phyloP scores from a whole-genome alignment of 2,329 filamentous ascomycete species.

The Ophiocordyceps unilateralis region DNA sequence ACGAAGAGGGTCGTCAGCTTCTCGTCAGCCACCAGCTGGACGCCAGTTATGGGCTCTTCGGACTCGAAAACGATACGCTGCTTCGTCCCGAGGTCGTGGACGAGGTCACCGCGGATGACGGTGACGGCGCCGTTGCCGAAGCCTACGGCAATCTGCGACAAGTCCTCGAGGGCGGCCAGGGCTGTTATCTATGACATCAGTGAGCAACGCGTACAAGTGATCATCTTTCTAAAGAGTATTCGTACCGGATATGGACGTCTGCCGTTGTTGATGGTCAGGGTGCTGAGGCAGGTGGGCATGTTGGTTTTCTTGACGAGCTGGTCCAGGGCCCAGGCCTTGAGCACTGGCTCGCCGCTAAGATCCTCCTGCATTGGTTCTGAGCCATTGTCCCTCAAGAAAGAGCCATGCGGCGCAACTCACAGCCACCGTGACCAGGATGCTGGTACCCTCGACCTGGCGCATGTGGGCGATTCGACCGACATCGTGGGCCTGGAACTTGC shows the following conservation, averaged over 20 bases:
- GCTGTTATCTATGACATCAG: slow-evolving; percentile 50
- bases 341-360: slow-evolving; percentile 64
- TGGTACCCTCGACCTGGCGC: slow-evolving; percentile 77
- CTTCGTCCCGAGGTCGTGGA: slow-evolving; percentile 86
- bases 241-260: slow-evolving; percentile 79
- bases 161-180: slow-evolving; percentile 70
- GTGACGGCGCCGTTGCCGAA: slow-evolving; percentile 94
- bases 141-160: slow-evolving; percentile 84
- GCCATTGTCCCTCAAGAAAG: neutral
- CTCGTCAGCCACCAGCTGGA: slow-evolving; percentile 52
- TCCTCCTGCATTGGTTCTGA: slow-evolving; percentile 45
- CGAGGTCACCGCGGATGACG: slow-evolving; percentile 80
- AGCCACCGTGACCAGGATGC: slow-evolving; percentile 67
- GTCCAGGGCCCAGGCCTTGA: slow-evolving; percentile 97
- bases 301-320: slow-evolving; percentile 90
- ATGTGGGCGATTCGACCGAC: slow-evolving; percentile 71
- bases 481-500: slow-evolving; percentile 77
- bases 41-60: slow-evolving; percentile 85
- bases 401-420: slow-evolving; percentile 18
- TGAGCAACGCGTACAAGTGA: no score
- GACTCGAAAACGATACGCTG: slow-evolving; percentile 93
- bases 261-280: slow-evolving; percentile 72
- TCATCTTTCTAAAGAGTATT: neutral
- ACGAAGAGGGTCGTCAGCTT: slow-evolving; percentile 69
- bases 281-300: slow-evolving; percentile 73